phyloP scores from a whole-genome alignment of 2,329 filamentous ascomycete species.

The Venturiaceae sp. region DNA sequence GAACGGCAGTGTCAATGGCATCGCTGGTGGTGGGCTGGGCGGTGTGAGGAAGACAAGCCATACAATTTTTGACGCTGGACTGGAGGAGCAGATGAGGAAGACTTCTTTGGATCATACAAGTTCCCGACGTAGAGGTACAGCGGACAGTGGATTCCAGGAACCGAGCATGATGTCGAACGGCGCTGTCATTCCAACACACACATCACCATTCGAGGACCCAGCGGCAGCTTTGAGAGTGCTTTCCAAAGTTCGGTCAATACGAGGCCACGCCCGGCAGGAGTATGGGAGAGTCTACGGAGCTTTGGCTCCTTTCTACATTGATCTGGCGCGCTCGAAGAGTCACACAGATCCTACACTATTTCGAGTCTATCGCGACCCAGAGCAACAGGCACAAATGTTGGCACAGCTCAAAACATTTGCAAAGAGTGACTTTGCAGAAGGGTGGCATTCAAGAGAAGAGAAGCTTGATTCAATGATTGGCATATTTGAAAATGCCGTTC shows the following conservation, averaged over 20 bases:
- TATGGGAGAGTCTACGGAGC: constrained; percentile 88
- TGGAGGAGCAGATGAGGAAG: constrained; percentile 53
- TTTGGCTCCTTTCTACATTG: constrained; percentile 78
- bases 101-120: constrained; percentile 23
- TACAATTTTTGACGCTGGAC: constrained; percentile 64
- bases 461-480: constrained; percentile 64
- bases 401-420: constrained; percentile 70
- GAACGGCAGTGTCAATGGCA: constrained; percentile 24
- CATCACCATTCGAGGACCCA: constrained; percentile 41
- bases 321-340: constrained; percentile 61
- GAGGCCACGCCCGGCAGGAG: constrained; percentile 78
- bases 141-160: constrained; percentile 71
- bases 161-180: constrained; percentile 43
- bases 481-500: constrained; percentile 82
- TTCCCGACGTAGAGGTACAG: constrained; percentile 18
- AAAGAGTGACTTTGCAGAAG: constrained; percentile 69
- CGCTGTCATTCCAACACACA: constrained; percentile 17
- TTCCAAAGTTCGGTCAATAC: constrained; percentile 61
- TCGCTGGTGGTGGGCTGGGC: constrained; percentile 22
- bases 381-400: constrained; percentile 84
- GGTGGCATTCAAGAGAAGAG: constrained; percentile 60
- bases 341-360: constrained; percentile 80
- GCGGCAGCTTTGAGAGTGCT: constrained; percentile 60
- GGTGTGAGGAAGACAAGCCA: constrained; percentile 33
- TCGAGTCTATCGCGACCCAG: constrained; percentile 75